These are phyloP conservation scores for Sclerotinia subarctica DNA, from an alignment of 2,329 filamentous ascomycete genomes.

Conservation along the genomic window DNA sequence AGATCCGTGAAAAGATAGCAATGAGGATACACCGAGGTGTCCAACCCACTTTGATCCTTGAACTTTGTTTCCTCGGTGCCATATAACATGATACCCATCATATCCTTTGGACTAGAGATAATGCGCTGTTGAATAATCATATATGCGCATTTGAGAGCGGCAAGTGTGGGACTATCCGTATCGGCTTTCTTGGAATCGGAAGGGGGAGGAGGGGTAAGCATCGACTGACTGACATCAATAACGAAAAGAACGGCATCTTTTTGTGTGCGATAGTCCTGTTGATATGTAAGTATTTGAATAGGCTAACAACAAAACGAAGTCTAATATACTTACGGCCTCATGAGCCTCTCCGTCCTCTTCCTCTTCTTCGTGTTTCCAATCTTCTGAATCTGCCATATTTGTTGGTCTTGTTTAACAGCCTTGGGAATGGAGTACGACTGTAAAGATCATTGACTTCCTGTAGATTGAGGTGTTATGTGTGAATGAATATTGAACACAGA, in stretches of 20 bases:
- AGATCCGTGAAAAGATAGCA: conserved; percentile 90
- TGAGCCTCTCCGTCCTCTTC: conserved; percentile 67
- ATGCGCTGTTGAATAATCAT: conserved; percentile 97
- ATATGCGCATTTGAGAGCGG: conserved; percentile 90
- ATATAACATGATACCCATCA: conserved; percentile 94
- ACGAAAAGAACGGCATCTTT: conserved; percentile 99
- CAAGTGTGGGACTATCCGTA: conserved; percentile 72
- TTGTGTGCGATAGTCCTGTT: conserved; percentile 78
- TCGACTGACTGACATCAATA: conserved; percentile 85
- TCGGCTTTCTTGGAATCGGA: conserved; percentile 71
- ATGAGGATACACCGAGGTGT: conserved; percentile 71
- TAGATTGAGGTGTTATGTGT: no score
- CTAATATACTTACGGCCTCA: conserved; percentile 50
- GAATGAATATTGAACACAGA: neutral
- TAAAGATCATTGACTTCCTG: neutral
- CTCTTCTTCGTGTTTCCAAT: conserved; percentile 50
- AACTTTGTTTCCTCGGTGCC: conserved; percentile 84
- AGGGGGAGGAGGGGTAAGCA: conserved; percentile 67
- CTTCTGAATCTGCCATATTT: conserved; percentile 29
- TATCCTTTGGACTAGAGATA: conserved; percentile 92
- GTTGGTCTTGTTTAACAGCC: neutral
- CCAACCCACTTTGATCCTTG: conserved; percentile 55
- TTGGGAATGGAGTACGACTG: neutral
- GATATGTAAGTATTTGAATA: neutral
- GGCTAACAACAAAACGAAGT: conserved; percentile 19